A percentile compares a stretch with the other conserved stretches of the same genome.
These are phyloP conservation scores for Sideroxylon spinosum DNA, from an alignment of 179 eudicot genomes.

Conservation along the genomic window DNA sequence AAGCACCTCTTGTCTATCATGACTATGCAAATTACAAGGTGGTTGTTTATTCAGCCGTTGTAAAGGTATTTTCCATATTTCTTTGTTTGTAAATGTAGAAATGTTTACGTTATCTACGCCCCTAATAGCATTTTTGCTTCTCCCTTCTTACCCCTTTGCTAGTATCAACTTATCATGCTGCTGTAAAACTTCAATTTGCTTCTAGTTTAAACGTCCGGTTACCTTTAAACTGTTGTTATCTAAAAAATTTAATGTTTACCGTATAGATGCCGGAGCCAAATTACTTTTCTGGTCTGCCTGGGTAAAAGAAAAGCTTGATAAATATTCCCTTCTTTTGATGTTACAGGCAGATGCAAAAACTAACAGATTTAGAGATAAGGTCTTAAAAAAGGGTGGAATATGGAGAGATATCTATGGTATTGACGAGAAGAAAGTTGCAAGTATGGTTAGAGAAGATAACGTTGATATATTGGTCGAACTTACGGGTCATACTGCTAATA, in stretches of 20 bases:
- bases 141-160: not conserved
- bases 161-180: not conserved
- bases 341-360: conserved; percentile 98
- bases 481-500: conserved; percentile 98
- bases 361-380: conserved; percentile 73
- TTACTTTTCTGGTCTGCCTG: not conserved
- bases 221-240: not conserved
- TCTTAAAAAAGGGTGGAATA: conserved; percentile 79
- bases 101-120: not conserved
- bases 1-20: conserved; percentile 88
- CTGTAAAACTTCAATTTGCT: not conserved
- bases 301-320: not conserved
- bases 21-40: conserved; percentile 75
- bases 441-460: conserved; percentile 89
- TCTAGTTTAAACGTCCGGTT: not conserved
- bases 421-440: conserved; percentile 96
- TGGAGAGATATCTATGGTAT: conserved; percentile 97
- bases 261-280: not conserved
- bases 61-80: conserved; percentile 65
- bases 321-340: conserved; percentile 20
- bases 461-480: conserved; percentile 97
- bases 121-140: not conserved
- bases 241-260: not conserved
- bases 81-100: conserved; percentile 30
- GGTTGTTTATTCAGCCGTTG: conserved; percentile 91